Evolutionary conservation across 495 filamentous ascomycete genomes (phyloP), one percentile per base, ranked within the genome.

Genomic region (Daldinia childiae): DNA sequence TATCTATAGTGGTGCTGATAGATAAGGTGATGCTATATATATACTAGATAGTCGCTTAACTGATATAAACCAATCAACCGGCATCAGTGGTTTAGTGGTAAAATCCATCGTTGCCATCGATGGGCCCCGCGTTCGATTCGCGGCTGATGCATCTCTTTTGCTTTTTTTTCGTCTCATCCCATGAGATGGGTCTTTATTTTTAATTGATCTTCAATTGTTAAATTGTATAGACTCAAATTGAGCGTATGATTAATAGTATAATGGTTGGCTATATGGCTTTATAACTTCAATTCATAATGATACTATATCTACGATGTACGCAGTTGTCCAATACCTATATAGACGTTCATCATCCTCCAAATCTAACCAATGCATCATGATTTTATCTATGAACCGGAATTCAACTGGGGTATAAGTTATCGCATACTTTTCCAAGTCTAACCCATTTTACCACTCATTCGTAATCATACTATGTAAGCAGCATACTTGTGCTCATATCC

Each of bases 51-150:
- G 8, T 0, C 9, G 24, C 2, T 3, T 0, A 11, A 0, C 11
- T 24, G 0, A 14, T 27, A 54, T 15, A 29, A 54, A 15, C 51
- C 51, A 54, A 54, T 54, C 24, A 54, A 24, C n/a, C 6, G 38
- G 76, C 76, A 78, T 79, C 75, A 81, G 80, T 82, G 80, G 79
- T 82, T 82, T 83, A 83, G 81, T 83, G 81, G 81, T 83, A 83
- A 82, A 83, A 83, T 82, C 79, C 81, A 82, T 83, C 81, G 81
- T 83, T 83, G 81, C 81, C 81, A 83, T 83, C 81, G 81, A 83
- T 82, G 81, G 79, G 81, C 81, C 81, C 81, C 81, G 81, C 76
- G 81, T 83, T 83, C 81, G 81, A 82, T 82, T 82, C 80, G 77
- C 80, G 80, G 80, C 79, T 81, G 75, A 78, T 77, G 80, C 80